Evolutionary conservation across 805 yeast species (phyloP).

Genomic region (Hanseniaspora lindneri): DNA sequence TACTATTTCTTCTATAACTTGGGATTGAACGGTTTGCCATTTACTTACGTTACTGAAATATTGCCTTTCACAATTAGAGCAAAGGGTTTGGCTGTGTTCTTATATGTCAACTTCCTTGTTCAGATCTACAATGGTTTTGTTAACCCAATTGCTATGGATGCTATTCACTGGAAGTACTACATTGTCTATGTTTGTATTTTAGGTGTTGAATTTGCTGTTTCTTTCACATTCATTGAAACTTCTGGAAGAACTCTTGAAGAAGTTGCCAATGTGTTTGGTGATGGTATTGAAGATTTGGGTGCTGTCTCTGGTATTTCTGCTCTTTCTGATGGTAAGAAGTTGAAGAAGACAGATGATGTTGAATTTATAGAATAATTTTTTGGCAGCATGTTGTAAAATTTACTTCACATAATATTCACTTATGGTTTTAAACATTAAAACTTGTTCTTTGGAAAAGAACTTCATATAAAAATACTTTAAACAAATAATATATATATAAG

Average conservation of each 20-base stretch:
- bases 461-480: no score
- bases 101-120: constrained; percentile 21
- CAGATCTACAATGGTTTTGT: constrained; percentile 30
- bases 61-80: constrained; percentile 29
- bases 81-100: constrained; percentile 25
- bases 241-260: constrained; percentile 32
- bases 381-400: no score
- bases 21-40: constrained; percentile 37
- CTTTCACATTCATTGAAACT: constrained; percentile 32
- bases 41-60: constrained; percentile 36
- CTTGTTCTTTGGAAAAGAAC: no score
- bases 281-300: constrained; percentile 19
- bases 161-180: constrained; percentile 30
- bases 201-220: constrained; percentile 26
- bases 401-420: no score
- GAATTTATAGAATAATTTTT: constrained; percentile 13
- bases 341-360: neutral
- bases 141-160: constrained; percentile 32
- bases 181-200: constrained; percentile 29
- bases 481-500: no score
- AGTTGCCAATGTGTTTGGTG: constrained; percentile 31
- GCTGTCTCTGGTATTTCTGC: constrained; percentile 15
- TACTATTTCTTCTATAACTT: constrained; percentile 35
- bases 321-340: constrained; percentile 16
- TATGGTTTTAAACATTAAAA: no score